Conservation (phyloP, 352 stramenopile species). For the Blastocystis sp. region DNA sequence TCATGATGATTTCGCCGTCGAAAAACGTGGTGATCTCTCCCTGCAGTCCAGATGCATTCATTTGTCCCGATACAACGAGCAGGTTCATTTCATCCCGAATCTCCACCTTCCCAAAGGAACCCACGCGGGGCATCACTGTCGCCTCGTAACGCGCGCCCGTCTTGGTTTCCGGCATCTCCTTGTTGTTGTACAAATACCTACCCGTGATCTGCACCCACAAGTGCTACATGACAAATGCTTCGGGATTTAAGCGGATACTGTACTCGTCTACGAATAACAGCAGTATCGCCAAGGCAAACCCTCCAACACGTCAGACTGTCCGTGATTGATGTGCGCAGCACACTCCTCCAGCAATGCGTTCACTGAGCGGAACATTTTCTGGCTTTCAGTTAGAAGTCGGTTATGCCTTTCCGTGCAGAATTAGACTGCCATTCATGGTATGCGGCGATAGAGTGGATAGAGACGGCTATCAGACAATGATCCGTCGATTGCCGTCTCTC, state of each 20-base stretch:
- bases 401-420: too few relatives aligned
- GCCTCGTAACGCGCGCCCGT: not conserved
- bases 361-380: not conserved
- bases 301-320: not conserved
- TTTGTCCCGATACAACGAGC: not conserved
- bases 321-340: not conserved
- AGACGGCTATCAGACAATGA: too few relatives aligned
- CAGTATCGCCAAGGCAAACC: not conserved
- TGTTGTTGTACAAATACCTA: not conserved
- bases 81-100: slow-evolving; percentile 1
- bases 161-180: not conserved
- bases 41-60: not conserved
- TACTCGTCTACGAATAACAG: not conserved
- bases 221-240: not conserved
- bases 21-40: slow-evolving; percentile 13
- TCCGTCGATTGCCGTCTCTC: too few relatives aligned
- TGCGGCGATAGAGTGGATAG: too few relatives aligned
- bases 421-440: too few relatives aligned
- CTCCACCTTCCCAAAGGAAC: not conserved
- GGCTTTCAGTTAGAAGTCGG: not conserved
- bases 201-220: not conserved
- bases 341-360: not conserved
- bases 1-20: slow-evolving; percentile 15
- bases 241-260: not conserved
- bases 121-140: not conserved